Evolutionary conservation across 139 green algal genomes (phyloP).

Genomic region (Volvox africanus): DNA sequence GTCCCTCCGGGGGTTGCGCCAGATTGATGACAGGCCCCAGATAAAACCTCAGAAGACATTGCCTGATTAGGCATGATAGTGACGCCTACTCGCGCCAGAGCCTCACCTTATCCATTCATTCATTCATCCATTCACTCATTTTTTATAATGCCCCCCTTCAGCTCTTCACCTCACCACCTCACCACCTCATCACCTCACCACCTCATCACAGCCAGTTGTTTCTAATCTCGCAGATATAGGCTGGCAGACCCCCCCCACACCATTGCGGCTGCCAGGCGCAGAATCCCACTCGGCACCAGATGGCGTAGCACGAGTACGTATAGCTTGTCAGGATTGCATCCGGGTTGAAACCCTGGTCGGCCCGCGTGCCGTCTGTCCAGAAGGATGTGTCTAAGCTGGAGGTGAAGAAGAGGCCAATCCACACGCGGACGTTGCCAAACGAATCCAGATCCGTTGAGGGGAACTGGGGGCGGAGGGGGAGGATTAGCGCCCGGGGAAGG

Average conservation of each 20-base stretch:
- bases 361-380: conserved; percentile 29
- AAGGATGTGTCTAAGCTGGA: neutral
- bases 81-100: no score
- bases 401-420: conserved; percentile 3
- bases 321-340: neutral
- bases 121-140: no score
- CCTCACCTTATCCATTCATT: no score
- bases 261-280: conserved; percentile 24
- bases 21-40: no score
- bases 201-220: neutral
- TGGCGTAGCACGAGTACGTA: conserved; percentile 7
- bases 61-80: no score
- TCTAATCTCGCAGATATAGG: conserved; percentile 57
- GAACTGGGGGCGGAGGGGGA: conserved; percentile 10
- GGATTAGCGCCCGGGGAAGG: neutral
- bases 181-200: no score
- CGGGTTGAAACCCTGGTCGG: neutral
- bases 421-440: conserved; percentile 16
- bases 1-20: no score
- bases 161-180: no score
- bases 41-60: no score
- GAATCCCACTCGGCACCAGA: neutral
- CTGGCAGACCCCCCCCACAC: conserved; percentile 56
- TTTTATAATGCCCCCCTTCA: no score
- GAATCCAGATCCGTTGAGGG: neutral